These are phyloP conservation scores for Salicornia ramosissima DNA, from an alignment of 148 eudicot species.

Conservation along the genomic window DNA sequence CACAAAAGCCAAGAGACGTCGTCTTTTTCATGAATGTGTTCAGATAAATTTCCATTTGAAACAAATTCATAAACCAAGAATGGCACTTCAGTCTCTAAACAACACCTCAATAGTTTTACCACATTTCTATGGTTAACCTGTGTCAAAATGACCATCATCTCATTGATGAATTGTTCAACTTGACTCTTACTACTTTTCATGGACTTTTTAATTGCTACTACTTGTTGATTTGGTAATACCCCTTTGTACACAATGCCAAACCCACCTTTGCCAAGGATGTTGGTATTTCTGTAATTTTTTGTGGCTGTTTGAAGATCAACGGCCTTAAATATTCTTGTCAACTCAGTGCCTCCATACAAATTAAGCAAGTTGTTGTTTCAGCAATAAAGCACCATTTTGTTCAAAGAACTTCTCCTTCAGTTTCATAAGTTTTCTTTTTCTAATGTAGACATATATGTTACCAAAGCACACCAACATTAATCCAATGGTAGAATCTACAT, in stretches of 20 bases:
- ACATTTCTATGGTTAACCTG: conserved; percentile 24
- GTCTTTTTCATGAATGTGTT: conserved; percentile 16
- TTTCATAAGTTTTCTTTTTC: background rate
- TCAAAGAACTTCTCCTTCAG: background rate
- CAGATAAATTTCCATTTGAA: conserved; percentile 16
- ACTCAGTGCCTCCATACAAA: background rate
- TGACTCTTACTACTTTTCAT: conserved; percentile 14
- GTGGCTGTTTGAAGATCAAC: no score
- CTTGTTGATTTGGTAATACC: conserved; percentile 13
- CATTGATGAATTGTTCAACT: conserved; percentile 18
- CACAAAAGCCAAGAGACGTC: conserved; percentile 11
- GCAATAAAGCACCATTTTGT: background rate
- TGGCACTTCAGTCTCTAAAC: conserved; percentile 26
- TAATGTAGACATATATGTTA: background rate
- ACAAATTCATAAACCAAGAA: conserved; percentile 17
- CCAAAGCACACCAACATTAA: background rate
- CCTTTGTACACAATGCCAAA: conserved; percentile 17
- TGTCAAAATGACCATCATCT: conserved; percentile 20
- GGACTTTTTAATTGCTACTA: conserved; percentile 22
- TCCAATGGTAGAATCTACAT: background rate
- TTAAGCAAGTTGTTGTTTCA: background rate
- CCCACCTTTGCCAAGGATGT: conserved; percentile 24
- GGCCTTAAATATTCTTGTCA: background rate
- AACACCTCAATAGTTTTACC: conserved; percentile 16
- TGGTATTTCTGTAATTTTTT: background rate